A percentile compares a stretch with the other conserved stretches of the same genome.
Evolutionary conservation across 495 filamentous ascomycete genomes (phyloP).

Genomic region (Mycothermus thermophilus): DNA sequence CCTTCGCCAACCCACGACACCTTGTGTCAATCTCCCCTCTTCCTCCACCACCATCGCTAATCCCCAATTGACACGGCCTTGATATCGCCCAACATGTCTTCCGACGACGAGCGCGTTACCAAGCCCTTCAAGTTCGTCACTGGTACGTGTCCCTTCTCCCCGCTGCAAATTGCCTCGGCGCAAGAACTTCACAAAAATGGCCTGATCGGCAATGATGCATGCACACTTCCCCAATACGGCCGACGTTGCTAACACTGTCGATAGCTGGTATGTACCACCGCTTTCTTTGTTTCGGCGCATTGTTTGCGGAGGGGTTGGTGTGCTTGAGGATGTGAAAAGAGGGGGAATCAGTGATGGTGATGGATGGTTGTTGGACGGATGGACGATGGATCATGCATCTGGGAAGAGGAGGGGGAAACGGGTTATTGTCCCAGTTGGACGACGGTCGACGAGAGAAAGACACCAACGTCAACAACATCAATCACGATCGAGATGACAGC

Average conservation of each 20-base stretch:
- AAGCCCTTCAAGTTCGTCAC: constrained; percentile 99
- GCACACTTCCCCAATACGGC: constrained; percentile 3
- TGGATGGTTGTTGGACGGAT: background rate
- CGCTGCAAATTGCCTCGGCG: constrained; percentile 18
- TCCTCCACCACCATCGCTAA: too few species aligned
- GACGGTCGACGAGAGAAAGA: too few species aligned
- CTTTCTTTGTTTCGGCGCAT: constrained; percentile 2
- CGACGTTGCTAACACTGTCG: constrained; percentile 13
- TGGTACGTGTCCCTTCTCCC: constrained; percentile 47
- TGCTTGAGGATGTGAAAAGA: constrained; percentile 3
- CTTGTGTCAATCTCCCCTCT: constrained; percentile 7
- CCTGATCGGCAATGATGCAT: too few species aligned
- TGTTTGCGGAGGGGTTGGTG: too few species aligned
- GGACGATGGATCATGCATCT: background rate
- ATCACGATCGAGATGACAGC: too few species aligned
- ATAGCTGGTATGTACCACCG: constrained; percentile 33
- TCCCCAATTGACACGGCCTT: too few species aligned
- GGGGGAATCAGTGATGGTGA: background rate
- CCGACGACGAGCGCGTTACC: constrained; percentile 83
- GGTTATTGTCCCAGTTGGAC: too few species aligned
- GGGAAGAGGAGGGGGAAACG: constrained; percentile 1
- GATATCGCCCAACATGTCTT: constrained; percentile 58
- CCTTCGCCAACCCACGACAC: constrained; percentile 5
- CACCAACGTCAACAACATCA: too few species aligned
- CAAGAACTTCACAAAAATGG: constrained; percentile 15